Conservation (phyloP, 345 rosid genomes). For the Mercurialis annua region DNA sequence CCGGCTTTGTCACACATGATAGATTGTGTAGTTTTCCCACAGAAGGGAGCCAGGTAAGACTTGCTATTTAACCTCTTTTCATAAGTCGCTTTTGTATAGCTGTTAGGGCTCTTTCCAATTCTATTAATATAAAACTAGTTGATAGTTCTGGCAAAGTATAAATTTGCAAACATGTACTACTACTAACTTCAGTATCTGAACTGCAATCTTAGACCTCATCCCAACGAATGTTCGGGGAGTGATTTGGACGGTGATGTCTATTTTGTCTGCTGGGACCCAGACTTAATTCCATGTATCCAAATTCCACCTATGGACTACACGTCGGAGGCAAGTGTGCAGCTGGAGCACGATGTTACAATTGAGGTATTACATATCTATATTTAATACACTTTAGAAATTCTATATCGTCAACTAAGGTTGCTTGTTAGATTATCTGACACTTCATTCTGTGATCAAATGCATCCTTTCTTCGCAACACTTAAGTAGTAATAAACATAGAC, state of each 20-base stretch:
- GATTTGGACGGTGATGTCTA: slow-evolving; percentile 81
- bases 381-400: not conserved
- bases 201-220: slow-evolving; percentile 54
- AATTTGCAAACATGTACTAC: not conserved
- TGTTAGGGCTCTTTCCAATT: not conserved
- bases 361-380: slow-evolving; percentile 40
- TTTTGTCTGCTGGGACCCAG: slow-evolving; percentile 72
- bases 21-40: slow-evolving; percentile 71
- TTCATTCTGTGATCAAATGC: not conserved
- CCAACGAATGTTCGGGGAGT: too few relatives aligned
- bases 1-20: slow-evolving; percentile 60
- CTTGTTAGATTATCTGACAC: not conserved
- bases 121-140: too few relatives aligned
- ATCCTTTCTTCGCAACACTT: not conserved
- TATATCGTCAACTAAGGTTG: not conserved
- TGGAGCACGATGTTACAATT: slow-evolving; percentile 65
- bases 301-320: slow-evolving; percentile 64
- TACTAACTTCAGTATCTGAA: slow-evolving; percentile 14
- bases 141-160: not conserved
- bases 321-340: slow-evolving; percentile 39
- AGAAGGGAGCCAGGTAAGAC: slow-evolving; percentile 55
- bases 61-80: not conserved
- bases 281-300: slow-evolving; percentile 43
- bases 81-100: not conserved
- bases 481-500: not conserved